Evolutionary conservation across 2,329 filamentous ascomycete genomes (phyloP).

Genomic region (Aspergillus ruber): DNA sequence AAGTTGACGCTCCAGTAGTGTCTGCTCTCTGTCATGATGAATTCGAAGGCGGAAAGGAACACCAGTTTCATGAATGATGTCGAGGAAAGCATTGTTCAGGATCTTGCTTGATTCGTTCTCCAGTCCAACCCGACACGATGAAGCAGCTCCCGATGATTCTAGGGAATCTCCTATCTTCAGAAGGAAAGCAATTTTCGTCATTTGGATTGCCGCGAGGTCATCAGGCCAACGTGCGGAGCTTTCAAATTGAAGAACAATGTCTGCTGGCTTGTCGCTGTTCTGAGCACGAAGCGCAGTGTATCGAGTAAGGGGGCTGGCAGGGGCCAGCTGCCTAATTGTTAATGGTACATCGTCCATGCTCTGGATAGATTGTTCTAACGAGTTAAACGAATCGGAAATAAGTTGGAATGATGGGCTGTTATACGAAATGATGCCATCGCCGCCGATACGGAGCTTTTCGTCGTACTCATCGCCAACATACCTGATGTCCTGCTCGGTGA

Average conservation of each 20-base stretch:
- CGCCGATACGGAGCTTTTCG: slow-evolving; percentile 22
- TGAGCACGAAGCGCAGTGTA: slow-evolving; percentile 52
- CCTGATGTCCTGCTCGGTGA: slow-evolving; percentile 49
- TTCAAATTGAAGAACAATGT: slow-evolving; percentile 85
- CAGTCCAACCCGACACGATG: slow-evolving; percentile 67
- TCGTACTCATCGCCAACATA: slow-evolving; percentile 49
- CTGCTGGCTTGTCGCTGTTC: slow-evolving; percentile 49
- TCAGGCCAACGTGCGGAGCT: slow-evolving; percentile 91
- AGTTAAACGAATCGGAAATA: slow-evolving; percentile 62
- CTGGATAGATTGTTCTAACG: slow-evolving; percentile 70
- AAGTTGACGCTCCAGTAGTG: slow-evolving; percentile 68
- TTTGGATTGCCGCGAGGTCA: slow-evolving; percentile 81
- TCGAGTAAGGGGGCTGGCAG: slow-evolving; percentile 65
- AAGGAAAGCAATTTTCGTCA: slow-evolving; percentile 85
- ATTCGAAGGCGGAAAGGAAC: slow-evolving; percentile 78
- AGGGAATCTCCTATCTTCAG: slow-evolving; percentile 67
- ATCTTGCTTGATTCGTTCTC: slow-evolving; percentile 66
- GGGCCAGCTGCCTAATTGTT: slow-evolving; percentile 72
- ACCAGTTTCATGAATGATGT: slow-evolving; percentile 67
- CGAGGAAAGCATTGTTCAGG: slow-evolving; percentile 74
- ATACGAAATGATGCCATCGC: slow-evolving; percentile 38
- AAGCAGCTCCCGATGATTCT: slow-evolving; percentile 53
- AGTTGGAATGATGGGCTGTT: slow-evolving; percentile 54
- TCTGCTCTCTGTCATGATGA: slow-evolving; percentile 80
- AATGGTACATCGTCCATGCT: slow-evolving; percentile 76